Conservation (phyloP, 2,329 filamentous ascomycete genomes). For the Samsoniella hepiali region DNA sequence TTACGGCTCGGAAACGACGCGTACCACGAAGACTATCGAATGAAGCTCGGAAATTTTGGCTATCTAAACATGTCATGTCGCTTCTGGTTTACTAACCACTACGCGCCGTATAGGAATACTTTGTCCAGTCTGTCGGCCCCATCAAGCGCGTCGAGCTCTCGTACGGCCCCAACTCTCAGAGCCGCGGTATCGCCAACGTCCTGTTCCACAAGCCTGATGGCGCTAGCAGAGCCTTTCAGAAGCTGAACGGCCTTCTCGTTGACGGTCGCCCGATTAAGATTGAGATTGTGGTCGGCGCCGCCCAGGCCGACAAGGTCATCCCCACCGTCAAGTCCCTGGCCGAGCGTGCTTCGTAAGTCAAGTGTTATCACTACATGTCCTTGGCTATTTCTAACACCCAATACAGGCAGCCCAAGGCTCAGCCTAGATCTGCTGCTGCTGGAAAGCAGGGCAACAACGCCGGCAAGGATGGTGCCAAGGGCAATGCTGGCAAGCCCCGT, state of each 20-base stretch:
- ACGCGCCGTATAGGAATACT: slow-evolving; percentile 84
- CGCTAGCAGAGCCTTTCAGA: slow-evolving; percentile 78
- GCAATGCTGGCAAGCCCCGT: slow-evolving; percentile 41
- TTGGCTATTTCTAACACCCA: slow-evolving; percentile 25
- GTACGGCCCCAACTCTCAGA: slow-evolving; percentile 88
- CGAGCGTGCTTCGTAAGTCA: slow-evolving; percentile 66
- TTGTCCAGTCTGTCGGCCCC: slow-evolving; percentile 78
- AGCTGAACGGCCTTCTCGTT: slow-evolving; percentile 84
- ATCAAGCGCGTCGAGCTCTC: slow-evolving; percentile 90
- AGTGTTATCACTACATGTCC: slow-evolving; percentile 19
- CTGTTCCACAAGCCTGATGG: slow-evolving; percentile 78
- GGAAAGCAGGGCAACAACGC: slow-evolving; percentile 61
- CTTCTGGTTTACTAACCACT: slow-evolving; percentile 61
- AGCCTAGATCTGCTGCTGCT: slow-evolving; percentile 81
- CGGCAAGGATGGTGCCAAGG: slow-evolving; percentile 39
- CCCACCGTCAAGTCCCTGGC: slow-evolving; percentile 68
- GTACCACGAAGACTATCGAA: slow-evolving; percentile 28
- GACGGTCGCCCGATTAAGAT: slow-evolving; percentile 93
- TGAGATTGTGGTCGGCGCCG: slow-evolving; percentile 82
- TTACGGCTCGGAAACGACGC: slow-evolving; percentile 10
- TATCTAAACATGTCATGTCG: slow-evolving; percentile 26
- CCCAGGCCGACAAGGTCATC: slow-evolving; percentile 63
- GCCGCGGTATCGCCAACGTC: slow-evolving; percentile 88
- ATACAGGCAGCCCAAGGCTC: slow-evolving; percentile 57
- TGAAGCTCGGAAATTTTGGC: slow-evolving; percentile 31